Base-by-base conservation (phyloP, 768 basidiomycete genomes). In the Coprinopsis strossmayeri region DNA sequence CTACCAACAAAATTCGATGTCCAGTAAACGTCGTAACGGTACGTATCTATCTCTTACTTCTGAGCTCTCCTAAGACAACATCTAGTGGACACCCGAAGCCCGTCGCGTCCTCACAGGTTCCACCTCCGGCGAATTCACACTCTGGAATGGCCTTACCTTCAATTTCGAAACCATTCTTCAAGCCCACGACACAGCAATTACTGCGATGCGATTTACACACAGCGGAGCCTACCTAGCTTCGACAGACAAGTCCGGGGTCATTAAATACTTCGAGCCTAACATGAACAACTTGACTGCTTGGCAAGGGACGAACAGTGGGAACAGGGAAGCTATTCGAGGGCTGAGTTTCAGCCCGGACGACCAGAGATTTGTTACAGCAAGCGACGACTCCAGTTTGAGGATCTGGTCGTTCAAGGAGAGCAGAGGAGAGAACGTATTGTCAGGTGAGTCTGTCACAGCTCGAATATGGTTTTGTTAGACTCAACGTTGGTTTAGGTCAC, bases 151-250 rank as follows among this genome's bases (percentile, higher is more conserved):
- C 23, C 76, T 95, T 20, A 97, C 96, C 0, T 99, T 98, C 81
- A 99, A 98, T 69, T 99, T 98, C 61, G 96, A 99, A 66, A 96
- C 95, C 0, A 97, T 99, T 56, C 79, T 98, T n/a, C 95, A 97
- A 68, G 95, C 94, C 1, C 96, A 99, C 66, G 96, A 99, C 61
- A 84, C 87, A 1, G 88, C 92, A 32, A 89, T 99, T 49, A 91
- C 94, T 32, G 78, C 91, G 0, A 79, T 97, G 63, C 69, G 78
- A 13, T 99, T 94, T 67, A 91, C 91, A 0, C 91, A 96, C 57
- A 89, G 90, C 0, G 96, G 95, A n/a, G 74, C 84, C 13, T 97
- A 90, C 66, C 79, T 99, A 43, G 86, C 89, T 15, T 95, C 92
- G 15, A 83, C 91, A 23, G 96, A 99, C 71, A 91, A 93, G 63